Evolutionary conservation across 768 basidiomycete genomes (phyloP), one percentile per base, ranked within the genome.

Genomic region (Rhizopogon vulgaris): DNA sequence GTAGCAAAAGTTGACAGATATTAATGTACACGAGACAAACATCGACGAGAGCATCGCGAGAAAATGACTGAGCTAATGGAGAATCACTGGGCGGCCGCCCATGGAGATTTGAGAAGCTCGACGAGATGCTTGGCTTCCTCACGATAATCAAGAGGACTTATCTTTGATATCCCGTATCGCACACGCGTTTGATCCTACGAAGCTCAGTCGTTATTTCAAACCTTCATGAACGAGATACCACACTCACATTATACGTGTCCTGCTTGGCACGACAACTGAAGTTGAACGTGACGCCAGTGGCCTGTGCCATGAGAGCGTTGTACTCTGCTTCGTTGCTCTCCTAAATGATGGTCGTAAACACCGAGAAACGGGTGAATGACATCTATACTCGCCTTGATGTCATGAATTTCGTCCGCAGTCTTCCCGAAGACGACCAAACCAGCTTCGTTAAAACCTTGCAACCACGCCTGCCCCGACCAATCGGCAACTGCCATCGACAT

Each of bases 391-490:
- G 88, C 90, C 75, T 79, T 88, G 55, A 93, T 74, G n/a, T 74
- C 76, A 51, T 84, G 68, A 39, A 98, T 65, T 12, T 94, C 85
- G 59, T 93, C 81, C 10, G 91, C 95, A 30, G 79, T 70, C 71
- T 82, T 85, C 25, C 82, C 87, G 56, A 97, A 84, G 14, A 99
- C 69, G 4, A 73, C 71, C 48, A 82, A 67, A 4, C 93, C 96
- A 32, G 87, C 82, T 6, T 98, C 95, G 64, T 99, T 95, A 76
- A 99, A 99, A 3, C 89, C 92, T 56, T 90, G 90, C 41, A 97
- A 72, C 95, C 95, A 98, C 15, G 83, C 78, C 67, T 94, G 90
- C 18, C 83, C 85, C 15, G 91, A 89, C 71, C 84, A 80, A 67
- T 99, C 96, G n/a, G 90, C 80, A 2, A 92, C 85, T 42, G 89